Evolutionary conservation across 176 grass and related monocot species (phyloP), one percentile per base, ranked within the genome.

Genomic region (Luzula sylvatica): DNA sequence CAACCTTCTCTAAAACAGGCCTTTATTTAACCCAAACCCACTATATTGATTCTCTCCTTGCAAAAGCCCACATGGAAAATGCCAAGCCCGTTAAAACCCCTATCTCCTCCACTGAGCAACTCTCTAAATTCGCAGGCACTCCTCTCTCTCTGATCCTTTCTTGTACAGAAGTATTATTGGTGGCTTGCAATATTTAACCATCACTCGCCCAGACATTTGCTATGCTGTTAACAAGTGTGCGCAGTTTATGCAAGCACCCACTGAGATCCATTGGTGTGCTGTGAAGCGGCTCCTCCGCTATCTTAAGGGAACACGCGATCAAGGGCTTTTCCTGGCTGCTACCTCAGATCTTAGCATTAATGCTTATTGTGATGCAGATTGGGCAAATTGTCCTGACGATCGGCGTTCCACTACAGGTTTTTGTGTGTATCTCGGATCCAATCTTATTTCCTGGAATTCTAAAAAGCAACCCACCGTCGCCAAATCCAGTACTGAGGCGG

Each of bases 301-400:
- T 12, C 27, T 55, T 6, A 55, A 55, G 3, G 14, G 11, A 5
- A 20, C 52, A 24, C 4, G 4, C 14, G 4, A 0, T 55, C 52
- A 25, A 0, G 52, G 2, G 12, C 0, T 55, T 1, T 12, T 4
- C 35, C 35, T 52, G 1, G 8, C 47, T 52, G 1, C 14, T 18
- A 7, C 13, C 15, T 6, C 47, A 7, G 0, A 7, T 52, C 47
- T 15, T 18, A 7, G 0, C 8, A 8, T 52, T 22, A 7, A 52
- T 52, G 1, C 47, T 52, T 52, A 52, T 52, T 52, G 13, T 52
- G 47, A 52, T n/a, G n/a, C n/a, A n/a, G n/a, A n/a, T n/a, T n/a
- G n/a, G n/a, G n/a, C n/a, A n/a, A n/a, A n/a, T n/a, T n/a, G n/a
- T n/a, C n/a, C n/a, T n/a, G n/a, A n/a, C n/a, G n/a, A n/a, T n/a